Base-by-base conservation (phyloP, 345 rosid genomes). In the Salix purpurea region DNA sequence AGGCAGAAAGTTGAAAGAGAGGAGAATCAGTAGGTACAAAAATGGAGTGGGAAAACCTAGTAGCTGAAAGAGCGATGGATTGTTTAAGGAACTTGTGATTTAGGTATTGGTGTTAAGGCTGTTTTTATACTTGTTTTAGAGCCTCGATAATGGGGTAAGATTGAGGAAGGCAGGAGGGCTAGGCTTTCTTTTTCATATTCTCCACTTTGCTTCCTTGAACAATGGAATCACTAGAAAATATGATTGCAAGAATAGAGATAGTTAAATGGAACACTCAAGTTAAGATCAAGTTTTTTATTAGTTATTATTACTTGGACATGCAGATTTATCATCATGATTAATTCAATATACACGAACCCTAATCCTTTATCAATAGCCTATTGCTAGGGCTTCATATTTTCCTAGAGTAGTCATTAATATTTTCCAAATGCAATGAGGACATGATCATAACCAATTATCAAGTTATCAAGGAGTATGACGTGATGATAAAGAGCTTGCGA, bases 181-280 rank as follows among this genome's bases (percentile, higher is more conserved):
- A 66, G 76, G 73, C 78, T 80, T 84, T 82, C 81, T 84, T 84
- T 84, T 80, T 78, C 79, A 48, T 82, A 73, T 73, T 76, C 78
- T 76, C 71, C 79, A 78, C 84, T 84, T 82, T 81, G 79, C 67
- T 48, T 77, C 81, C 78, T 79, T 77, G 79, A 81, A 67, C 80
- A 75, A 79, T 77, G 85, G 82, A 77, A 79, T 79, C 82, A 69
- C 78, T 54, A 39, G 67, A 67, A 76, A 72, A 81, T 75, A 77
- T 72, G 79, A 44, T 60, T 80, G 69, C 74, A 76, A 70, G 70
- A 70, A 36, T 36, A 36, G 37, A 36, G 37, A 36, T 36, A 5
- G 37, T 36, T 42, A 42, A 11, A 42, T 42, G 46, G 46, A 42
- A 42, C 46, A 11, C 46, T 42, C 44, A 40, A 40, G 12, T 42